Percentiles rank a stretch among this genome's conserved stretches.
Conservation (phyloP, 208 protist species). For the Leptomonas pyrrhocoris region DNA sequence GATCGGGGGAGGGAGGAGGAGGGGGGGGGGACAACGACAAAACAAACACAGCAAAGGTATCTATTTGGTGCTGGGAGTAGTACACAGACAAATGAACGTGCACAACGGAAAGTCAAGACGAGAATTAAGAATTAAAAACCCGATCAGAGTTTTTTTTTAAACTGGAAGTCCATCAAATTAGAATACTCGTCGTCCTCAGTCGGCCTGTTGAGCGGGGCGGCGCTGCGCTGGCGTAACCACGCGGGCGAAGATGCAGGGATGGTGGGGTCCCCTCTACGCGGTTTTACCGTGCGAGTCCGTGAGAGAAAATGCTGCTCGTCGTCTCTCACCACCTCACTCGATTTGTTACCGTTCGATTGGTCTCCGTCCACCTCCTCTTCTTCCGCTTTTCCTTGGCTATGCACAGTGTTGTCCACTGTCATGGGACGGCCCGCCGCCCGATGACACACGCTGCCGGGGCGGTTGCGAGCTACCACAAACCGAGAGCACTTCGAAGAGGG, state of each 20-base stretch:
- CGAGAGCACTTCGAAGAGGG: conserved; percentile 1
- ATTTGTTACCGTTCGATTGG: background rate
- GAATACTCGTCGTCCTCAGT: conserved; percentile 16
- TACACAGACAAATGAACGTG: too few relatives aligned
- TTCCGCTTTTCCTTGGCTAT: background rate
- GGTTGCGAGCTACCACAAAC: conserved; percentile 14
- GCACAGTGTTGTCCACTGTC: background rate
- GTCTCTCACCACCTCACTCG: background rate
- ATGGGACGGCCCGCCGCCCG: background rate
- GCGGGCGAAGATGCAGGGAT: background rate
- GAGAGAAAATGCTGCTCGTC: background rate
- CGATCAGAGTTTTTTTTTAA: background rate
- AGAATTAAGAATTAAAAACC: background rate
- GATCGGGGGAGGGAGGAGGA: too few relatives aligned
- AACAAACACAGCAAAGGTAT: too few relatives aligned
- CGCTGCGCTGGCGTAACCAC: background rate
- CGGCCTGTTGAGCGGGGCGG: background rate
- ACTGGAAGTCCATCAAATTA: conserved; percentile 9
- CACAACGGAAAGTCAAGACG: conserved; percentile 4
- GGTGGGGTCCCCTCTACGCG: too few relatives aligned
- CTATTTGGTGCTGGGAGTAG: too few relatives aligned
- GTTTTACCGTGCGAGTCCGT: background rate
- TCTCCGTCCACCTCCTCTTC: background rate
- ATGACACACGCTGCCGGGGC: background rate
- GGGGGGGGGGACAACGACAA: too few relatives aligned